Conservation (phyloP, 2,329 filamentous ascomycete species). For the Pseudocercospora fuligena region DNA sequence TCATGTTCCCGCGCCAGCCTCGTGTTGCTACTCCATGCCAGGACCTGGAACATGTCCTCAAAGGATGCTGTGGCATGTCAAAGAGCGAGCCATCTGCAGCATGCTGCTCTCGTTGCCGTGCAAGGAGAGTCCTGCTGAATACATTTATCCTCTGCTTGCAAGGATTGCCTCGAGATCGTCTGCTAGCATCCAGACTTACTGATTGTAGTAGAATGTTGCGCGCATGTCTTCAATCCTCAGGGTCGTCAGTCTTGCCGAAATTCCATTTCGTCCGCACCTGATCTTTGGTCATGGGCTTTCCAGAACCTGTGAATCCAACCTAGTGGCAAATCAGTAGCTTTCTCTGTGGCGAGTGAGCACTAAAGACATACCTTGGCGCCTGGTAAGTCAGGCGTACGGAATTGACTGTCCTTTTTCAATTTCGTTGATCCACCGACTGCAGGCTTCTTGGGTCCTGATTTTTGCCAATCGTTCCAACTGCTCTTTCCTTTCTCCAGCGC, state of each 20-base stretch:
- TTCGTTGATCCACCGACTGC: constrained; percentile 29
- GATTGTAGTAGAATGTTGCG: background rate
- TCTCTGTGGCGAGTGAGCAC: background rate
- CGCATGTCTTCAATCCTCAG: constrained; percentile 26
- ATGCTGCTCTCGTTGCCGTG: background rate
- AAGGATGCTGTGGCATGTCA: background rate
- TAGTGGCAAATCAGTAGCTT: background rate
- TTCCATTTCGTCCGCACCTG: constrained; percentile 37
- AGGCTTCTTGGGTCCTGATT: constrained; percentile 60
- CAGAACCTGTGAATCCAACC: constrained; percentile 97
- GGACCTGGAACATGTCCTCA: background rate
- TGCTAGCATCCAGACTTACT: constrained; percentile 1
- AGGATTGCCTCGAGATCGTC: background rate
- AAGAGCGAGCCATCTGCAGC: background rate
- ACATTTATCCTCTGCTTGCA: constrained; percentile 4
- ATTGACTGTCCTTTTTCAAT: constrained; percentile 38
- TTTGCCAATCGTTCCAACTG: constrained; percentile 93
- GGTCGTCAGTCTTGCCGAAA: constrained; percentile 27
- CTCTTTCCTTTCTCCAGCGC: constrained; percentile 88
- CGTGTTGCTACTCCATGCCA: background rate
- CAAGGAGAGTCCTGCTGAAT: background rate
- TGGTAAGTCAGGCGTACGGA: constrained; percentile 76
- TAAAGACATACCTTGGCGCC: constrained; percentile 72
- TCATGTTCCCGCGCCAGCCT: background rate
- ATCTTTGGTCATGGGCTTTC: constrained; percentile 95